Evolutionary conservation across 2,329 filamentous ascomycete genomes (phyloP), one percentile per base, ranked within the genome.

Genomic region (Monosporascus sp.): DNA sequence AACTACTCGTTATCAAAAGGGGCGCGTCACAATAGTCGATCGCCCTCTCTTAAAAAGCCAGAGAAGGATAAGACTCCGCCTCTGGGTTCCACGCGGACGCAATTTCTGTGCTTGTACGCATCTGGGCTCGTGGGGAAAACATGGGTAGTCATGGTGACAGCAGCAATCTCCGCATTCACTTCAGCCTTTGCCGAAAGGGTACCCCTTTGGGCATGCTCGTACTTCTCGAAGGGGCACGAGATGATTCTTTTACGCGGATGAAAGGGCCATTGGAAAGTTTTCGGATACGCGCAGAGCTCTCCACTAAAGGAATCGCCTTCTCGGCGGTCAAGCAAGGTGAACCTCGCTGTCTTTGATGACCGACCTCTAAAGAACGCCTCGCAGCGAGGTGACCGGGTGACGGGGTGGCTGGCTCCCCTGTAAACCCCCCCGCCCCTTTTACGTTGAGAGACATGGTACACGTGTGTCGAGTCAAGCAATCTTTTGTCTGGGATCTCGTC

Each of bases 401-500:
- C 52, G 35, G 49, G 41, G 22, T n/a, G 11, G 4, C 24, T 15
- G 20, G 28, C 55, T 44, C 57, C 51, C 31, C 57, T 50, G 51
- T 47, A 49, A 52, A 58, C 58, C 51, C 55, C 55, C 20, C 20
- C 20, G 20, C 20, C 56, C 55, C 53, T 58, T 59, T 58, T 55
- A 56, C 53, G 57, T 57, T 60, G 57, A 58, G 55, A 63, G 56
- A 56, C 62, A 66, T 62, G 62, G 62, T 72, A 75, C 76, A 79
- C 75, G 74, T 79, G 76, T 78, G 75, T 77, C 78, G 78, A 80
- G 78, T 81, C 77, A 73, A 74, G 70, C 66, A 70, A 72, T 69
- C 63, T 67, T n/a, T 62, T 65, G 63, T 63, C 65, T 65, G 56
- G 65, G 63, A 65, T 67, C 64, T 65, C 64, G 64, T 67, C 64